A percentile compares a stretch with the other conserved stretches of the same genome.
phyloP scores from a whole-genome alignment of 345 rosid species.

The Psidium guajava region DNA sequence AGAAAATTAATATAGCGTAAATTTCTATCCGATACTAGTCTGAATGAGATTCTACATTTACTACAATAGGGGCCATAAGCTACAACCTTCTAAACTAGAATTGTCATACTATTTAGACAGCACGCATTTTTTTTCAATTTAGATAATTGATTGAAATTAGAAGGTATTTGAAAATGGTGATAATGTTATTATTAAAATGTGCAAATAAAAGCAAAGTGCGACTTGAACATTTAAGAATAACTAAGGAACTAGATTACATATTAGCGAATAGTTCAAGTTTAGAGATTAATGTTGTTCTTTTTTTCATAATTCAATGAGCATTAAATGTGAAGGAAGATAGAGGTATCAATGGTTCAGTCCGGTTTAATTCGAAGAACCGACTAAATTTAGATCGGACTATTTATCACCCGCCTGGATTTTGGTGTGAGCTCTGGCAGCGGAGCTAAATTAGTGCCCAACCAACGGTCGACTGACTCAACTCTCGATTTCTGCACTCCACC shows the following conservation, averaged over 20 bases:
- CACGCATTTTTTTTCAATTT: background rate
- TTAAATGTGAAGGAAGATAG: background rate
- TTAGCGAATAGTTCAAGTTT: background rate
- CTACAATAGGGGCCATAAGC: background rate
- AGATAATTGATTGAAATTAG: background rate
- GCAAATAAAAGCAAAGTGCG: background rate
- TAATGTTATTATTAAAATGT: background rate
- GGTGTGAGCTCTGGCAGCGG: no score
- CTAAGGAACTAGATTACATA: background rate
- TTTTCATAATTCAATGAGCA: background rate
- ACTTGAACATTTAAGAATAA: background rate
- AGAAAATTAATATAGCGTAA: no score
- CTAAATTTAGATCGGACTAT: no score
- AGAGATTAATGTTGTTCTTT: background rate
- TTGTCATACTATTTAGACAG: background rate
- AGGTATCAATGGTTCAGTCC: no score
- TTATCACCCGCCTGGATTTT: no score
- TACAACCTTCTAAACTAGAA: background rate
- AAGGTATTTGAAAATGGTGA: background rate
- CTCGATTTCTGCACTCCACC: background rate
- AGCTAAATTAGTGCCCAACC: background rate
- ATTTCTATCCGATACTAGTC: background rate
- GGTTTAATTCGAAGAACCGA: no score
- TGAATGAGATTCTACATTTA: background rate
- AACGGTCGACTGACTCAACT: background rate